These are phyloP conservation scores for Yamadazyma membranifaciens DNA, from an alignment of 1,139 yeast genomes.

Conservation along the genomic window DNA sequence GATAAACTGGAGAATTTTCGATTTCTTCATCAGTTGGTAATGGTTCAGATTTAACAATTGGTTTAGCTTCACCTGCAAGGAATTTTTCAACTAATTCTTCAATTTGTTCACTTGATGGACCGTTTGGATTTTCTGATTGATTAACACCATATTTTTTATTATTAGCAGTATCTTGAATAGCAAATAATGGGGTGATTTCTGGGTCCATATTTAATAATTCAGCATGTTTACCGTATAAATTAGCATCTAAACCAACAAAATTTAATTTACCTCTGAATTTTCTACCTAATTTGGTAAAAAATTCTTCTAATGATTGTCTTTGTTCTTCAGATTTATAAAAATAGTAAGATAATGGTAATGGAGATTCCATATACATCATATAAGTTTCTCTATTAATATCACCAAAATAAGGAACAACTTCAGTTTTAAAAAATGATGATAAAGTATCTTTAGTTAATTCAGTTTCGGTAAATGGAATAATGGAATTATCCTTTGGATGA, in stretches of 20 bases:
- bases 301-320: constrained; percentile 52
- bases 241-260: constrained; percentile 87
- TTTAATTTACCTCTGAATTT: constrained; percentile 76
- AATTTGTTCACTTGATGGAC: constrained; percentile 42
- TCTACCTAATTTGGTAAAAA: constrained; percentile 65
- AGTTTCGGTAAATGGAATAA: constrained; percentile 25
- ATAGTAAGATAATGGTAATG: constrained; percentile 81
- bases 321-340: constrained; percentile 75
- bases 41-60: constrained; percentile 82
- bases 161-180: constrained; percentile 67
- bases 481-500: constrained; percentile 35
- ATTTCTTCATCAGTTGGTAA: constrained; percentile 67
- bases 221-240: constrained; percentile 83
- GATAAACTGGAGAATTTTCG: constrained; percentile 71
- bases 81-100: constrained; percentile 63
- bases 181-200: constrained; percentile 86
- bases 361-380: constrained; percentile 67
- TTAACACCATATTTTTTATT: constrained; percentile 77
- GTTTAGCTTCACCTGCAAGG: constrained; percentile 60
- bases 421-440: constrained; percentile 57
- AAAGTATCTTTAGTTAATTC: constrained; percentile 34
- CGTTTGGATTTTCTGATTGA: constrained; percentile 39
- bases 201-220: constrained; percentile 78
- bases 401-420: constrained; percentile 85
- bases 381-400: constrained; percentile 86